Base-by-base conservation (phyloP, 257 asterid species). In the Henckelia pumila region DNA sequence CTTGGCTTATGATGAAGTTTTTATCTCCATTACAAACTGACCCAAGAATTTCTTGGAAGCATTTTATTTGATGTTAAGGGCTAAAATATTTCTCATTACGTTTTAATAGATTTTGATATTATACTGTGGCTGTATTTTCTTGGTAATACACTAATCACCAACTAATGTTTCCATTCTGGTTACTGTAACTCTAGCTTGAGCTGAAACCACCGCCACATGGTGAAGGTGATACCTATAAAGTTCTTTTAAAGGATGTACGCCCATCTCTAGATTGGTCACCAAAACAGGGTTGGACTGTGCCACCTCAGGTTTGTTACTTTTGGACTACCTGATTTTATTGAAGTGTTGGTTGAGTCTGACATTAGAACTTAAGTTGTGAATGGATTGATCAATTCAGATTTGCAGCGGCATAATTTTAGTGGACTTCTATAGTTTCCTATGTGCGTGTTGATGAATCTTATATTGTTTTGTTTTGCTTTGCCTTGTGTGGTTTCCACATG, bases 261-360 rank as follows among this genome's bases (percentile, higher is more conserved):
- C 95, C 95, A 37, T 86, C 96, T 63, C 82, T 93, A 56, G 84
- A 84, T 53, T 93, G 99, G 99, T 85, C 95, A 63, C 84, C 67
- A 1, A 67, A 84, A 55, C 53, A 57, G 70, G 96, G 96, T 66
- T 90, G 97, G 99, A 76, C 75, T 56, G 29, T 90, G 67, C 92
- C 87, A 70, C 24, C 76, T 68, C 70, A 67, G 95, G 97, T 88
- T 62, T 33, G 71, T 79, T 65, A 33, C 59, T 55, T 65, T 73
- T 33, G 56, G 37, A 53, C 59, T 60, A 52, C 29, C 68, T 40
- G 50, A 11, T 13, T 40, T 40, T 35, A 10, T 35, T 8, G 16
- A 35, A 35, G 47, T 16, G 47, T 35, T 26, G 29, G 58, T 33
- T 49, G 56, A 28, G 5, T 9, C 14, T 8, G 44, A 35, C 44